Percentiles rank a stretch among this genome's conserved stretches.
phyloP scores from a whole-genome alignment of 2,329 filamentous ascomycete genomes.

The Fusarium brevicatenulatum region DNA sequence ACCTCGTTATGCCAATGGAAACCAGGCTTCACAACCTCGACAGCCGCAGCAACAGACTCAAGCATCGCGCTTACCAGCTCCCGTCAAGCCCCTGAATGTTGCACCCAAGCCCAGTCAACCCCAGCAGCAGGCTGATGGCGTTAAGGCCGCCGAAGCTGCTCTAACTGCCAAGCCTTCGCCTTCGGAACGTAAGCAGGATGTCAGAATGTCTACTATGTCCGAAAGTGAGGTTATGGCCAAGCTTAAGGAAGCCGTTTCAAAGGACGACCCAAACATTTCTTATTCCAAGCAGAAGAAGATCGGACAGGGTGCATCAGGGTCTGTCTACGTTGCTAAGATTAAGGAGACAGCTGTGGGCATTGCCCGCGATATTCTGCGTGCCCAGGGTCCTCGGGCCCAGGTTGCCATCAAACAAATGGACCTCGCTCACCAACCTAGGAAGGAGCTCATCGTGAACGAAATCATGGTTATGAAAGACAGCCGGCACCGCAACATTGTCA shows the following conservation, averaged over 20 bases:
- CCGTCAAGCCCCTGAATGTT: conserved; percentile 83
- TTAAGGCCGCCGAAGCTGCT: conserved; percentile 90
- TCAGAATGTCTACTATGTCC: conserved; percentile 98
- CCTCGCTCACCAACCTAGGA: conserved; percentile 93
- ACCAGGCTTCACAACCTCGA: conserved; percentile 62
- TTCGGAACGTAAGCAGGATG: conserved; percentile 84
- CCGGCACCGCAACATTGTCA: conserved; percentile 98
- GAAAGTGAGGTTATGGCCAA: conserved; percentile 98
- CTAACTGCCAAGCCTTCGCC: conserved; percentile 83
- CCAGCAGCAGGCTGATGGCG: conserved; percentile 68
- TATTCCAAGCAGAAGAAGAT: conserved; percentile 99
- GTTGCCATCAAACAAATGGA: conserved; percentile 99
- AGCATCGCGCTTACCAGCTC: conserved; percentile 63
- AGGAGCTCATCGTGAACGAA: conserved; percentile 98
- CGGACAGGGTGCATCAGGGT: conserved; percentile 96
- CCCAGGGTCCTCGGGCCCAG: conserved; percentile 83
- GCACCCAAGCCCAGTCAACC: conserved; percentile 68
- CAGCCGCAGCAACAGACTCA: conserved; percentile 58
- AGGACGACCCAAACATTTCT: conserved; percentile 91
- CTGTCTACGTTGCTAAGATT: conserved; percentile 96
- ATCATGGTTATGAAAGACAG: conserved; percentile 99
- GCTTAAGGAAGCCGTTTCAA: conserved; percentile 92
- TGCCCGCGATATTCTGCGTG: conserved; percentile 80
- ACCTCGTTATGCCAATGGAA: conserved; percentile 67
- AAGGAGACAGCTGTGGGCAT: conserved; percentile 90